Base-by-base conservation (phyloP, 805 yeast species). In the Suhomyces sp. region DNA sequence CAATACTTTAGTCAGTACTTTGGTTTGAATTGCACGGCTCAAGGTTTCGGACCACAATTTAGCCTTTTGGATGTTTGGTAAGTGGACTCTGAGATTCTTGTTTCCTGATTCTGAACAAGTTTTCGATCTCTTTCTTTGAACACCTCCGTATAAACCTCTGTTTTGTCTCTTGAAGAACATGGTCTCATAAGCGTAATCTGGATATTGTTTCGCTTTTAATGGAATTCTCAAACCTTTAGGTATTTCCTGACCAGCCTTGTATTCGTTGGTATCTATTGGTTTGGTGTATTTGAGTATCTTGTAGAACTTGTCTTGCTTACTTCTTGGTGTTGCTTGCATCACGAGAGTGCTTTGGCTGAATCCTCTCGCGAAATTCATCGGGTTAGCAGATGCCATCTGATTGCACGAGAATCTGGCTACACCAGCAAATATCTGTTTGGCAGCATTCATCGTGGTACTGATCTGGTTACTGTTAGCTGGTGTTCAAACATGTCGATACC, bases 121-220 rank as follows among this genome's bases (percentile, higher is more conserved):
- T 69, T 89, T 82, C 59, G 97, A 96, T 56, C 84, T 79, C 57
- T 82, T 84, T 47, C 89, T 81, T 63, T 86, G 86, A 51, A 87
- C 82, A 13, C 97, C 99, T 21, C 98, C 99, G 66, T 81, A 93
- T 41, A 94, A 77, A 4, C 98, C 99, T 48, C 85, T 74, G 67
- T 93, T 89, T 59, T 92, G 84, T 70, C 91, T 87, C 66, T 91
- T 91, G 75, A 84, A 93, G 55, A 83, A 78, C 49, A 75, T 71
- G 2, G 97, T 79, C 53, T 87, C 91, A 69, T 86, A 93, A 48
- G 88, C 85, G 56, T 71, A 71, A 8, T 58, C 56, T 31, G 76
- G 76, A 49, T 62, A 60, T 37, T 58, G 53, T 25, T 59, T 55
- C 37, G 54, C 56, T 20, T 54, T 48, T 20, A 51, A 44, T 2